Percentiles rank a stretch among this genome's conserved stretches.
Conservation (phyloP, 371 early-diverging fungal species). For the Zancudomyces culisetae region DNA sequence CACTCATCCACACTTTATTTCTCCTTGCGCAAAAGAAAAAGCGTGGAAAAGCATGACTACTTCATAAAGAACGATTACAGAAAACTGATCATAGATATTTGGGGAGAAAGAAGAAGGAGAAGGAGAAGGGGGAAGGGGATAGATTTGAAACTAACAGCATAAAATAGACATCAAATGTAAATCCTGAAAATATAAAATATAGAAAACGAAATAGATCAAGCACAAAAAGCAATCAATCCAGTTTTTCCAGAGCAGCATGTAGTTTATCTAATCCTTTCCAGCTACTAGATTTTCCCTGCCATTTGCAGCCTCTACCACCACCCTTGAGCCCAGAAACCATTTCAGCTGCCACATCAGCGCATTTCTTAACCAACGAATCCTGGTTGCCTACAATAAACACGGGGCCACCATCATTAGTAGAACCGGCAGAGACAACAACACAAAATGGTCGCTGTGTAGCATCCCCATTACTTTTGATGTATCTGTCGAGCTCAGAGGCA, state of each 20-base stretch:
- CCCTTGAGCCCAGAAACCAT: constrained; percentile 29
- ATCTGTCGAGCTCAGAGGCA: constrained; percentile 17
- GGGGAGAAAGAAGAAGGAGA: too few species aligned
- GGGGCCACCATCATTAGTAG: constrained; percentile 29
- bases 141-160: too few species aligned
- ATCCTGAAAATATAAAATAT: too few species aligned
- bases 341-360: constrained; percentile 21
- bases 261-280: constrained; percentile 29
- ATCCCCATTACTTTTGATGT: constrained; percentile 5
- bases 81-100: too few species aligned
- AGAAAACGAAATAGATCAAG: too few species aligned
- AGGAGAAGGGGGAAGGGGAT: too few species aligned
- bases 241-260: neutral
- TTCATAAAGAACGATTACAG: too few species aligned
- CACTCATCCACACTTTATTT: too few species aligned
- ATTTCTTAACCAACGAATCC: constrained; percentile 27
- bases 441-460: neutral
- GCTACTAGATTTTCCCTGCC: constrained; percentile 39
- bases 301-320: constrained; percentile 36
- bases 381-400: constrained; percentile 29
- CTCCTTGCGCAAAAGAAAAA: too few species aligned
- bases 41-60: too few species aligned
- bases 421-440: constrained; percentile 30
- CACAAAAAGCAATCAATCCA: too few species aligned
- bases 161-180: too few species aligned